Evolutionary conservation across 2,329 filamentous ascomycete species (phyloP), one percentile per base, ranked within the genome.

Genomic region (Juglanconis oblonga): DNA sequence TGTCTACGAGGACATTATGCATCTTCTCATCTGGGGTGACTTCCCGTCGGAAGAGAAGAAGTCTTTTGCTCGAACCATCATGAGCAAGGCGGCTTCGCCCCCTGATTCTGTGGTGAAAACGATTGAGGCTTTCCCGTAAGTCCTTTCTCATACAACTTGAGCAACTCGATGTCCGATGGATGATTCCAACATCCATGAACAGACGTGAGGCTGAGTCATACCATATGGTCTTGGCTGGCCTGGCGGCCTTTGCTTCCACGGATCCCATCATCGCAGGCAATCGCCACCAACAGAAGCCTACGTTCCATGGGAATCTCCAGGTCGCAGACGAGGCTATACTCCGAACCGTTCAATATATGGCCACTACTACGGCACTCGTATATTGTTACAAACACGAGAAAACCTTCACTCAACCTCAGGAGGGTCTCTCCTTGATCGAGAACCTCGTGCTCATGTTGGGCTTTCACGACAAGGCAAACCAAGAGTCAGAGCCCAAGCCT

Each of bases 401-500:
- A 24, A 24, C 24, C 24, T 82, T 84, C 69, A 81, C 79, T 65
- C 72, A 75, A 0, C 77, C 81, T 0, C 74, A 77, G 0, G 69
- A 74, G 31, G 74, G 78, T 2, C 71, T 78, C 13, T 77, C 74
- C 0, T 84, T 81, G 70, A 77, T 80, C 0, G 81, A 80, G 57
- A 86, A 85, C 67, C 75, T 85, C 58, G 72, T 86, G 10, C 77
- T 78, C 50, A 77, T 85, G 69, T 77, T 83, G 53, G 80, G 83
- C 59, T 68, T 81, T 56, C 73, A 81, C 2, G 79, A 79, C 6
- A 73, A 73, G 1, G 65, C 69, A 13, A 77, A 78, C 17, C 78
- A 78, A 63, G 13, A 40, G 36, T 13, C 36, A 8, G 13, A 8
- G 36, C 36, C 36, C 36, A 69, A 69, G n/a, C 81, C 81, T 0